phyloP scores from a whole-genome alignment of 2,329 filamentous ascomycete genomes.

The Colletotrichum musae region DNA sequence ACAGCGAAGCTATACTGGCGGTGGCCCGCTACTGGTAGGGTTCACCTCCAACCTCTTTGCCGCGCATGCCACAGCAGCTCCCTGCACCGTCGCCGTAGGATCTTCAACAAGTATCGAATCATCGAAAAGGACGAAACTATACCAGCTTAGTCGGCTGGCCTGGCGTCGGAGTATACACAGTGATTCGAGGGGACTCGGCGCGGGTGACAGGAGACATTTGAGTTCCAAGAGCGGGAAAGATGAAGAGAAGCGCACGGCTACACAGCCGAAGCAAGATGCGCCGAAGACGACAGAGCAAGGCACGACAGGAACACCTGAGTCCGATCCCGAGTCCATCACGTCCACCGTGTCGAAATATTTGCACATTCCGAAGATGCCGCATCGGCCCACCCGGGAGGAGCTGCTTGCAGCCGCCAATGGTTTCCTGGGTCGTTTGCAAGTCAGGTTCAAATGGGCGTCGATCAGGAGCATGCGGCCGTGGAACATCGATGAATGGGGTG shows the following conservation, averaged over 20 bases:
- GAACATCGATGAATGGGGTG: slow-evolving; percentile 96
- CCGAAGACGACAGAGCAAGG: slow-evolving; percentile 37
- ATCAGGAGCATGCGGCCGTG: slow-evolving; percentile 94
- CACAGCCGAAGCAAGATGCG: slow-evolving; percentile 24
- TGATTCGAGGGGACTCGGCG: slow-evolving; percentile 43
- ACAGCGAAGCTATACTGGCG: slow-evolving; percentile 67
- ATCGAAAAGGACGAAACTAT: slow-evolving; percentile 50
- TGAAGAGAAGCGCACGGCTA: slow-evolving; percentile 34
- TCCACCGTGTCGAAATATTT: slow-evolving; percentile 72
- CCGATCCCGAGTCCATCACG: slow-evolving; percentile 60
- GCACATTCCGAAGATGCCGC: slow-evolving; percentile 78
- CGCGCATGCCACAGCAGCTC: slow-evolving; percentile 54
- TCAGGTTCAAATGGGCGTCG: slow-evolving; percentile 98
- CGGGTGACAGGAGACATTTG: slow-evolving; percentile 50
- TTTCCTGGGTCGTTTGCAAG: slow-evolving; percentile 90
- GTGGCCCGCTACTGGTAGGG: slow-evolving; percentile 67
- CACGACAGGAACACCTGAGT: slow-evolving; percentile 43
- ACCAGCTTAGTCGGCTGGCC: slow-evolving; percentile 54
- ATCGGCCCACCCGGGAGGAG: slow-evolving; percentile 94
- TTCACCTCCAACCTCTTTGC: slow-evolving; percentile 56
- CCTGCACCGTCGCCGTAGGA: slow-evolving; percentile 57
- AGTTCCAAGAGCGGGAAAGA: slow-evolving; percentile 47
- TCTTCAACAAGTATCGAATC: slow-evolving; percentile 48
- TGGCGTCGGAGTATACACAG: slow-evolving; percentile 54
- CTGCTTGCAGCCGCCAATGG: slow-evolving; percentile 91